Percentiles rank a stretch among this genome's conserved stretches.
Evolutionary conservation across 2,329 filamentous ascomycete species (phyloP).

Genomic region (Trichophyton equinum): DNA sequence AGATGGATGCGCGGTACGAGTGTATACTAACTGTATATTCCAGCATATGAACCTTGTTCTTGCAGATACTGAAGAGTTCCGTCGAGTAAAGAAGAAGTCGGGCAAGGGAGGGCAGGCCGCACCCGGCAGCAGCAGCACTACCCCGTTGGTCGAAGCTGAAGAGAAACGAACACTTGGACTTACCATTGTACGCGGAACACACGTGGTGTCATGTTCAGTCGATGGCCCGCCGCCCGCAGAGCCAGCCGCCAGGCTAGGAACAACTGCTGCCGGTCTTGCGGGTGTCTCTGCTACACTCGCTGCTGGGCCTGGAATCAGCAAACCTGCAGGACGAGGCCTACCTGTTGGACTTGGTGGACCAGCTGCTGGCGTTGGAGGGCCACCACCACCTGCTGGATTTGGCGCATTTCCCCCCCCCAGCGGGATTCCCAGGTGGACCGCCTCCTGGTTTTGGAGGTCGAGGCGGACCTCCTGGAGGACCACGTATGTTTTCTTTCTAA

Average conservation of each 20-base stretch:
- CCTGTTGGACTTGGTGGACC: conserved; percentile 78
- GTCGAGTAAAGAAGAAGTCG: conserved; percentile 74
- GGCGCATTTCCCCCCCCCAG: conserved; percentile 36
- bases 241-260: conserved; percentile 76
- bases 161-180: conserved; percentile 96
- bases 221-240: conserved; percentile 93
- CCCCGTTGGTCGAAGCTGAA: conserved; percentile 67
- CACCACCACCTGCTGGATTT: conserved; percentile 50
- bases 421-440: conserved; percentile 43
- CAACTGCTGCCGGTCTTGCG: conserved; percentile 53
- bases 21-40: background rate
- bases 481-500: conserved; percentile 34
- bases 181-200: conserved; percentile 84
- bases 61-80: conserved; percentile 96
- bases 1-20: background rate
- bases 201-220: conserved; percentile 88
- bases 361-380: conserved; percentile 73
- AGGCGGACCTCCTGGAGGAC: conserved; percentile 30
- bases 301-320: conserved; percentile 77
- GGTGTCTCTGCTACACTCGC: conserved; percentile 53
- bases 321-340: conserved; percentile 75
- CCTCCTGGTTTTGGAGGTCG: conserved; percentile 40
- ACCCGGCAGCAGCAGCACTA: conserved; percentile 38
- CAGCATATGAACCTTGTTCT: conserved; percentile 99
- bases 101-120: conserved; percentile 49